Base-by-base conservation (phyloP, 2,329 filamentous ascomycete genomes). In the Talaromyces sp. region DNA sequence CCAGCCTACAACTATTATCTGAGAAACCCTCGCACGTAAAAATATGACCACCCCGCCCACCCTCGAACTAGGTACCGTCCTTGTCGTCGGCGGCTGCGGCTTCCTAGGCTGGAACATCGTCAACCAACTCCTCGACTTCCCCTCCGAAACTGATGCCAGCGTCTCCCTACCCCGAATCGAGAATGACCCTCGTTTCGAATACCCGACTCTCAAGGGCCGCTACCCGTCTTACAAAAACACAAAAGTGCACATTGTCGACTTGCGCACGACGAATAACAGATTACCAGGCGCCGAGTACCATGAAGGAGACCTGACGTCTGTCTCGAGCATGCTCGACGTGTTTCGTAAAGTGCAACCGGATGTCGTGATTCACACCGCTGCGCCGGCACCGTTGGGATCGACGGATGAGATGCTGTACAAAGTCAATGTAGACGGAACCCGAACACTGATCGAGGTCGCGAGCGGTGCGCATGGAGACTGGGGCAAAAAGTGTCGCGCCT, bases 301-400 rank as follows among this genome's bases (percentile, higher is more conserved):
- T 76, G 88, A 92, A 70, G 90, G 87, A 75, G 90, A 94, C 78
- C 92, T 95, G 75, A 93, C 90, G 63, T 87, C 90, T 68, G 74
- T 80, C 19, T 81, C 83, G 63, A 83, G 83, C 67, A 83, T 95
- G 68, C 76, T 85, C 47, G 81, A 83, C 43, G 80, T 92, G 52
- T 88, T 98, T 71, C 77, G 83, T 37, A 82, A 87, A 68, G 83
- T 88, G 63, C 86, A 85, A 71, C 93, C 94, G 22, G 88, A 93
- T 74, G 86, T 96, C 15, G 92, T 99, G 61, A 89, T 98, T 73
- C 94, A 99, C 79, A 96, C 93, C 2, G 95, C 94, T 22, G 91
- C 89, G 39, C 91, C 91, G 73, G 82, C 75, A 79, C 81, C 73
- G 78, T 85, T 73, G 78, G 83, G 71, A 9, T 77, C 75, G 17